phyloP scores from a whole-genome alignment of 352 stramenopile species.

The Globisporangium rhizosaccharum region DNA sequence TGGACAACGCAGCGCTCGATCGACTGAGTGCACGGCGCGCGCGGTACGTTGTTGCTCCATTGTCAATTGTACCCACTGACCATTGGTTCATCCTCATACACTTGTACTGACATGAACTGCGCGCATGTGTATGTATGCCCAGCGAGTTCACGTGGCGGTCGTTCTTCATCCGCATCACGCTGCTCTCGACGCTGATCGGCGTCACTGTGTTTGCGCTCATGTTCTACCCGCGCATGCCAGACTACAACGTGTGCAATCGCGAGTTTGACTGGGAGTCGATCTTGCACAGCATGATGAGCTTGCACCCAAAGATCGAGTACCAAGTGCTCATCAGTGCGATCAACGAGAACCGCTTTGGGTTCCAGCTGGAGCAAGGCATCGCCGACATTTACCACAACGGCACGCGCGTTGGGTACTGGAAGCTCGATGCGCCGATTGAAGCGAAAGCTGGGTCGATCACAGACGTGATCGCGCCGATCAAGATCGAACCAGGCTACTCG shows the following conservation, averaged over 20 bases:
- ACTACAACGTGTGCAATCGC: slow-evolving; percentile 88
- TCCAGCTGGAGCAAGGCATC: slow-evolving; percentile 63
- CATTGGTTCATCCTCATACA: no score
- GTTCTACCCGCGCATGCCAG: slow-evolving; percentile 83
- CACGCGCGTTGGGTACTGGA: slow-evolving; percentile 65
- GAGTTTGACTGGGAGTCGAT: slow-evolving; percentile 88
- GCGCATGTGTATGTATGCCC: not conserved
- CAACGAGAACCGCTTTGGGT: slow-evolving; percentile 87
- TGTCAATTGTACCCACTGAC: not conserved
- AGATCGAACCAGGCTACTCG: slow-evolving; percentile 58
- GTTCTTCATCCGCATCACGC: slow-evolving; percentile 48
- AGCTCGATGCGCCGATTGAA: slow-evolving; percentile 56
- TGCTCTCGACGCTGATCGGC: slow-evolving; percentile 42
- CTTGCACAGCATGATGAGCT: slow-evolving; percentile 59
- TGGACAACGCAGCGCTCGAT: slow-evolving; percentile 47
- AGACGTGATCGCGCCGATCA: slow-evolving; percentile 71
- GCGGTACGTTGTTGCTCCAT: slow-evolving; percentile 10
- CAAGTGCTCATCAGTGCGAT: slow-evolving; percentile 83
- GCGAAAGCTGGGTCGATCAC: slow-evolving; percentile 68
- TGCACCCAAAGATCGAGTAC: slow-evolving; percentile 82
- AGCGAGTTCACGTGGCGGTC: slow-evolving; percentile 49
- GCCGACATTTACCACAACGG: slow-evolving; percentile 82
- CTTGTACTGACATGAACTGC: not conserved
- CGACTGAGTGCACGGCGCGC: slow-evolving; percentile 40
- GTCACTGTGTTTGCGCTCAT: slow-evolving; percentile 75